These are phyloP conservation scores for Saccharomycodes ludwigii DNA, from an alignment of 805 yeast genomes.

Conservation along the genomic window DNA sequence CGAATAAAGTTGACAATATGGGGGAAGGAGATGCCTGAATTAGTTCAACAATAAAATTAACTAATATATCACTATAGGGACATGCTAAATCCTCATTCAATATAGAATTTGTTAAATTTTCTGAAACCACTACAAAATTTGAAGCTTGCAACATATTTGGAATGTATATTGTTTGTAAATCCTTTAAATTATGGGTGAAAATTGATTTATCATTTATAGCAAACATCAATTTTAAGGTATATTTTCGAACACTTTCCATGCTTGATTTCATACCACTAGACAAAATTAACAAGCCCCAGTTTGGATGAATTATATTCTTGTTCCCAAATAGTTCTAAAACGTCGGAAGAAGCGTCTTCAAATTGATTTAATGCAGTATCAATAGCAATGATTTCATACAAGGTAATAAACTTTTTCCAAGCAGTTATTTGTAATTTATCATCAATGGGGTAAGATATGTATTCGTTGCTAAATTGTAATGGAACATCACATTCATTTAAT, in stretches of 20 bases:
- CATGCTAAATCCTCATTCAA: constrained; percentile 28
- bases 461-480: constrained; percentile 22
- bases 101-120: constrained; percentile 19
- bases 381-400: constrained; percentile 70
- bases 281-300: constrained; percentile 65
- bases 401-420: constrained; percentile 67
- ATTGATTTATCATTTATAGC: constrained; percentile 35
- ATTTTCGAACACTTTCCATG: constrained; percentile 65
- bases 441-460: constrained; percentile 7
- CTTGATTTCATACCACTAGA: constrained; percentile 67
- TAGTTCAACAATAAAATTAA: constrained; percentile 29
- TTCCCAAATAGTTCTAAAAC: constrained; percentile 40
- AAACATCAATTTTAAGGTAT: constrained; percentile 43
- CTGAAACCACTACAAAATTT: constrained; percentile 43
- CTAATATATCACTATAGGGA: constrained; percentile 42
- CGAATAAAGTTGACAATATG: constrained; percentile 21
- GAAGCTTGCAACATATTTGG: constrained; percentile 54
- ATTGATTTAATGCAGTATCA: constrained; percentile 79
- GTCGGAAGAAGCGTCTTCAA: constrained; percentile 62
- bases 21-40: constrained; percentile 4
- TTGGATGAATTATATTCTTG: constrained; percentile 40
- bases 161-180: constrained; percentile 31
- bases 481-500: constrained; percentile 14
- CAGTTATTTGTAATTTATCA: constrained; percentile 19
- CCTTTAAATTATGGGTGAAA: constrained; percentile 29